Evolutionary conservation across 371 early-diverging fungal genomes (phyloP).

Genomic region (Rhizopus arrhizus): DNA sequence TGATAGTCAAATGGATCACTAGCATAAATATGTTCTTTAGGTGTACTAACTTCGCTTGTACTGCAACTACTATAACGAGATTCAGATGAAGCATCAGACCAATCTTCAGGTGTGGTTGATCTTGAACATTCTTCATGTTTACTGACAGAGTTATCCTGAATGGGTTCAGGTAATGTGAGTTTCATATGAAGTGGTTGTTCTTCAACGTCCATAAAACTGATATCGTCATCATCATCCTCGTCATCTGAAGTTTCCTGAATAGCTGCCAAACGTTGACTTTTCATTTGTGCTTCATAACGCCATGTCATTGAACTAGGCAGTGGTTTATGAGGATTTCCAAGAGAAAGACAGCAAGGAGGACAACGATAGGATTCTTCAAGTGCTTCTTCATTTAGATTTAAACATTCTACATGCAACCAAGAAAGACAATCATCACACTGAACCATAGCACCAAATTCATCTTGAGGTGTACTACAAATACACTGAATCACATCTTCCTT

Average conservation of each 20-base stretch:
- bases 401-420: constrained; percentile 60
- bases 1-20: constrained; percentile 20
- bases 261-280: constrained; percentile 33
- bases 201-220: background rate
- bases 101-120: constrained; percentile 15
- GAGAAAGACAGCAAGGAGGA: constrained; percentile 37
- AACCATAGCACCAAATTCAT: constrained; percentile 54
- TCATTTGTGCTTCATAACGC: constrained; percentile 39
- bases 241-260: constrained; percentile 11
- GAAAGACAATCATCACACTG: constrained; percentile 59
- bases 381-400: constrained; percentile 42
- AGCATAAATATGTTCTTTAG: constrained; percentile 18
- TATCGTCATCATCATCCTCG: constrained; percentile 27
- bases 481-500: constrained; percentile 31
- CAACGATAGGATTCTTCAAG: constrained; percentile 52
- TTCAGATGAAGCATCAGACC: constrained; percentile 25
- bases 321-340: constrained; percentile 11
- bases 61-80: constrained; percentile 15
- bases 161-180: background rate
- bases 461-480: constrained; percentile 53
- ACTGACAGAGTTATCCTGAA: background rate
- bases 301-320: constrained; percentile 30
- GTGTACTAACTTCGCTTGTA: constrained; percentile 43
- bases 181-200: background rate
- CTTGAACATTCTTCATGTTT: background rate